phyloP scores from a whole-genome alignment of 2,329 filamentous ascomycete species.

The Verticillium nonalfalfae region DNA sequence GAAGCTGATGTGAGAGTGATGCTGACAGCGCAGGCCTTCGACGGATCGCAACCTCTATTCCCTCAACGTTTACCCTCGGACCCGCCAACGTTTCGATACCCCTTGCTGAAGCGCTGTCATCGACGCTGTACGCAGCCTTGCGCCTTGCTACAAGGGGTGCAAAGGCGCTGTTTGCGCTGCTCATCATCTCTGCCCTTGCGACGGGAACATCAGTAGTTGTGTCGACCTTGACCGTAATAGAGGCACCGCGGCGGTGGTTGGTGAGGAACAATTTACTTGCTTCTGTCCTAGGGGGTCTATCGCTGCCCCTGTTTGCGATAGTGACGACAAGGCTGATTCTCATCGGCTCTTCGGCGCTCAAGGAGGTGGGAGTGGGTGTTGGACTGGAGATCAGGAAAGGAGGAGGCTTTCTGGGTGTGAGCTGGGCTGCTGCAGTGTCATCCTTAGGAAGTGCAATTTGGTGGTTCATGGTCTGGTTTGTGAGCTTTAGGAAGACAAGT shows the following conservation, averaged over 20 bases:
- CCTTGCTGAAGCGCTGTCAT: conserved; percentile 10
- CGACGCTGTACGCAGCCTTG: conserved; percentile 9
- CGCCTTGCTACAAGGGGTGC: conserved; percentile 9
- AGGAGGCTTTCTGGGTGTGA: conserved; percentile 10
- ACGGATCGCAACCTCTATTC: conserved; percentile 15
- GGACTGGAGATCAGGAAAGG: conserved; percentile 10
- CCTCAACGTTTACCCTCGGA: conserved; percentile 12
- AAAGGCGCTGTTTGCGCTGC: conserved; percentile 10
- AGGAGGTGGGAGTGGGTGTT: conserved; percentile 6
- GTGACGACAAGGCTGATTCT: conserved; percentile 9
- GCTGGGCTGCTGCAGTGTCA: conserved; percentile 13
- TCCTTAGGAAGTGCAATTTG: conserved; percentile 4
- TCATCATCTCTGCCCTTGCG: conserved; percentile 10
- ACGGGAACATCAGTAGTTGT: conserved; percentile 11
- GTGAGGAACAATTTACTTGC: conserved; percentile 7
- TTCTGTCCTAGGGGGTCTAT: conserved; percentile 5
- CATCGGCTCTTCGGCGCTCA: conserved; percentile 6
- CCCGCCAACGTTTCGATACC: conserved; percentile 15
- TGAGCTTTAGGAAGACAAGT: conserved; percentile 13
- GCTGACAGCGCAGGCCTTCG: conserved; percentile 8
- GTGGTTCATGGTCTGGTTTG: conserved; percentile 18
- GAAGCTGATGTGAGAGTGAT: not conserved
- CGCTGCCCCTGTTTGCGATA: conserved; percentile 9
- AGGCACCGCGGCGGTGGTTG: conserved; percentile 8
- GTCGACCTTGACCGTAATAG: conserved; percentile 9